These are phyloP conservation scores for Scheffersomyces cryptocercus DNA, from an alignment of 1,139 yeast genomes.

Conservation along the genomic window DNA sequence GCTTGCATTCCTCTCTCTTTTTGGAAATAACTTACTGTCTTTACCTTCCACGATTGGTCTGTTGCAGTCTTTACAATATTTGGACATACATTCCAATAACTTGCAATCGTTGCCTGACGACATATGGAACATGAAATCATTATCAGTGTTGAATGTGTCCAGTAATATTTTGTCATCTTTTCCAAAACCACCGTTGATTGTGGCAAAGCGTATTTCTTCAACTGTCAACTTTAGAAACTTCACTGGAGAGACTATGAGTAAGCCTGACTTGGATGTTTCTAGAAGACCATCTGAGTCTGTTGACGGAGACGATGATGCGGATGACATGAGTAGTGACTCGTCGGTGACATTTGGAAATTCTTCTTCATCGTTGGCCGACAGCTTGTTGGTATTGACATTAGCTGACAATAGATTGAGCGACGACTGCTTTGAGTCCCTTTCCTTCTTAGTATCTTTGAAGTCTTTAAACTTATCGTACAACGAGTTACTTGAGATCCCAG, in stretches of 20 bases:
- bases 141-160: slow-evolving; percentile 69
- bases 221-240: slow-evolving; percentile 25
- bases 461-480: slow-evolving; percentile 80
- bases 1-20: slow-evolving; percentile 67
- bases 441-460: slow-evolving; percentile 59
- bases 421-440: slow-evolving; percentile 70
- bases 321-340: slow-evolving; percentile 4
- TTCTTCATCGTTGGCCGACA: slow-evolving; percentile 44
- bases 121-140: slow-evolving; percentile 63
- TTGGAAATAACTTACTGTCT: slow-evolving; percentile 70
- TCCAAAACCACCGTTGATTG: slow-evolving; percentile 55
- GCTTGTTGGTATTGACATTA: slow-evolving; percentile 59
- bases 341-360: slow-evolving; percentile 9
- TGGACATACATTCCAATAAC: slow-evolving; percentile 88
- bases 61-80: slow-evolving; percentile 58
- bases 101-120: slow-evolving; percentile 68
- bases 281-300: slow-evolving; percentile 11
- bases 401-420: slow-evolving; percentile 87
- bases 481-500: slow-evolving; percentile 77
- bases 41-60: slow-evolving; percentile 71
- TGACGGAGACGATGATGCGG: slow-evolving; percentile 3
- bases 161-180: slow-evolving; percentile 73
- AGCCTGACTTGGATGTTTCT: slow-evolving; percentile 4
- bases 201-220: slow-evolving; percentile 38
- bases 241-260: slow-evolving; percentile 6